Percentiles rank a stretch among this genome's conserved stretches.
These are phyloP conservation scores for Monosporascus sp. DNA, from an alignment of 2,329 filamentous ascomycete genomes.

Conservation along the genomic window DNA sequence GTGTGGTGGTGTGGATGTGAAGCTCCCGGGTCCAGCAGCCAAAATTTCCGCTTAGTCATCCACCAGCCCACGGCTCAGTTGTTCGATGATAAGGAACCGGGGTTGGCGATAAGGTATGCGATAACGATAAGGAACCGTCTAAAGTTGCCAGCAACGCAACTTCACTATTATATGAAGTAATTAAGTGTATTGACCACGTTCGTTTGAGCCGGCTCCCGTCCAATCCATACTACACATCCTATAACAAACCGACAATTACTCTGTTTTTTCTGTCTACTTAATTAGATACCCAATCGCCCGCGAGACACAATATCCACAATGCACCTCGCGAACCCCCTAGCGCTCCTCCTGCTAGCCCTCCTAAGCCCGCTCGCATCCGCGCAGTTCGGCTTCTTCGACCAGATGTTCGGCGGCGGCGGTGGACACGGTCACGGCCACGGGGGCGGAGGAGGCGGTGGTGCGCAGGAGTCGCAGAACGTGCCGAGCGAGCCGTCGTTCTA, in stretches of 20 bases:
- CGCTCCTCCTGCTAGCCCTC: slow-evolving; percentile 51
- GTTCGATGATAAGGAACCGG: no score
- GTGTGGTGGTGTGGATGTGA: slow-evolving; percentile 3
- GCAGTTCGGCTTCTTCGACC: slow-evolving; percentile 97
- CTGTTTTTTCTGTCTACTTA: no score
- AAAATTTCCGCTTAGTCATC: slow-evolving; percentile 36
- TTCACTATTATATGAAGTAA: not conserved
- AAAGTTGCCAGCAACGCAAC: slow-evolving; percentile 20
- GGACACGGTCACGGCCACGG: slow-evolving; percentile 6
- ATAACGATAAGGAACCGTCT: slow-evolving; percentile 20
- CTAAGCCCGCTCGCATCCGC: slow-evolving; percentile 56
- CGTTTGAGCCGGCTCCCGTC: no score
- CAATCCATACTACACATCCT: no score
- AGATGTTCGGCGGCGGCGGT: slow-evolving; percentile 75
- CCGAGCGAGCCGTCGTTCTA: slow-evolving; percentile 82
- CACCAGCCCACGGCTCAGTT: no score
- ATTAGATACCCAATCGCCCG: not conserved
- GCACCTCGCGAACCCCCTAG: slow-evolving; percentile 21
- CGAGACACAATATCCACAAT: slow-evolving; percentile 20
- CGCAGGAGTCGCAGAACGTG: slow-evolving; percentile 67
- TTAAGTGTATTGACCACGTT: no score
- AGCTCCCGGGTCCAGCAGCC: slow-evolving; percentile 7
- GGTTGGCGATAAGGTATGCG: not conserved
- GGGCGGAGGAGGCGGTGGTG: slow-evolving; percentile 24
- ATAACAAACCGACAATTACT: no score